Percentiles rank a stretch among this genome's conserved stretches.
Evolutionary conservation across 179 eudicot genomes (phyloP).

Genomic region (Actinidia arguta): DNA sequence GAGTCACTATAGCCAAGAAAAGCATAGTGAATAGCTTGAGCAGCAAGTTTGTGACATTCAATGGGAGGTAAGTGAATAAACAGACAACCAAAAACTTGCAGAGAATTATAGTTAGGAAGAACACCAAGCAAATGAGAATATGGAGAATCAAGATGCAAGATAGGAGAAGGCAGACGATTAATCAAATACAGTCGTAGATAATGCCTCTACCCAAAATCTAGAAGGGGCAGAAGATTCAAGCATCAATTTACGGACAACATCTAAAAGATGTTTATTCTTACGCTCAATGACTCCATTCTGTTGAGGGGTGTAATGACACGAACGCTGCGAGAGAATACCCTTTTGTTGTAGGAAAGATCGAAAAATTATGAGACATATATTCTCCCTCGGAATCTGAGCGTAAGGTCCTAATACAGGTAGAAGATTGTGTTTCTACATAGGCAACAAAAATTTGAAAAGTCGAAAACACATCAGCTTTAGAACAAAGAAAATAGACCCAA

Average conservation of each 20-base stretch:
- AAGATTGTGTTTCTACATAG: background rate
- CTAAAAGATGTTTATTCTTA: constrained; percentile 17
- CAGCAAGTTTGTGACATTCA: background rate
- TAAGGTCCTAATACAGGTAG: constrained; percentile 4
- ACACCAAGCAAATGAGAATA: constrained; percentile 4
- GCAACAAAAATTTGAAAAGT: background rate
- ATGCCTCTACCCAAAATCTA: constrained; percentile 18
- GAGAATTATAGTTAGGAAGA: background rate
- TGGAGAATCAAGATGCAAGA: background rate
- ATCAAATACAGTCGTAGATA: constrained; percentile 15
- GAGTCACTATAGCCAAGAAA: background rate
- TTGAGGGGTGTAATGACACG: constrained; percentile 14
- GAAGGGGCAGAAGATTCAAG: constrained; percentile 14
- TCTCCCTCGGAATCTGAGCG: constrained; percentile 21
- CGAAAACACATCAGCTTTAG: constrained; percentile 20
- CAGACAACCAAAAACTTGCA: background rate
- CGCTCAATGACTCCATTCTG: constrained; percentile 1
- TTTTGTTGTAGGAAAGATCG: background rate
- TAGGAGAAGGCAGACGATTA: background rate
- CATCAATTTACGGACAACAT: background rate
- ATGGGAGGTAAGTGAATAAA: background rate
- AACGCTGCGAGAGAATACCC: constrained; percentile 10
- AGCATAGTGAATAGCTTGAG: background rate
- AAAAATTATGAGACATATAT: constrained; percentile 17
- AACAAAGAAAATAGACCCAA: constrained; percentile 23